Percentiles rank a stretch among this genome's conserved stretches.
phyloP scores from a whole-genome alignment of 1,139 yeast genomes.

The Kodamaea arcana region DNA sequence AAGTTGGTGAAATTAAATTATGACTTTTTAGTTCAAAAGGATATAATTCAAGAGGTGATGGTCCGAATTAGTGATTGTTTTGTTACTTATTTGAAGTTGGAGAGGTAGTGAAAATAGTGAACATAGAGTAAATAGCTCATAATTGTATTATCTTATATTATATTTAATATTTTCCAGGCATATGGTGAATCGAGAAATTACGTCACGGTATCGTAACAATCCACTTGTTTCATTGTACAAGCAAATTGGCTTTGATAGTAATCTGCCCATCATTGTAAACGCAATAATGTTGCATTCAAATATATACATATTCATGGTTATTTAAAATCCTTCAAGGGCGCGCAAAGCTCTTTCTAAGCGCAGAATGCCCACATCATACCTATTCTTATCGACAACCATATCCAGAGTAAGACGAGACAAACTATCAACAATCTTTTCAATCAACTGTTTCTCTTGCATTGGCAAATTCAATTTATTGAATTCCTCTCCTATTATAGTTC shows the following conservation, averaged over 20 bases:
- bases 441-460: slow-evolving; percentile 67
- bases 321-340: slow-evolving; percentile 74
- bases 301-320: too few species aligned
- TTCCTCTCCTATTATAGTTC: slow-evolving; percentile 63
- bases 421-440: slow-evolving; percentile 83
- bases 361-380: slow-evolving; percentile 76
- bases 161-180: too few species aligned
- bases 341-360: slow-evolving; percentile 76
- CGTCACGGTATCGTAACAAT: too few species aligned
- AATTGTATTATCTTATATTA: slow-evolving; percentile 1
- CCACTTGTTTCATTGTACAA: too few species aligned
- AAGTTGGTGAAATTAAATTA: slow-evolving; percentile 33
- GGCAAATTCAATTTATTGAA: slow-evolving; percentile 74
- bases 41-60: slow-evolving; percentile 15
- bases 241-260: too few species aligned
- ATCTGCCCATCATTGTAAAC: too few species aligned
- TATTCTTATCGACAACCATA: slow-evolving; percentile 77
- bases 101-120: background rate
- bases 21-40: slow-evolving; percentile 31
- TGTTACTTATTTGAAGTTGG: background rate
- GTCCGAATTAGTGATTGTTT: slow-evolving; percentile 9
- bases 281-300: too few species aligned
- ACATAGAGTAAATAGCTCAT: background rate
- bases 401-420: slow-evolving; percentile 82
- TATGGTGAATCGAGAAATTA: too few species aligned